Percentiles rank a stretch among this genome's conserved stretches.
These are phyloP conservation scores for Annulohypoxylon stygium DNA, from an alignment of 495 filamentous ascomycete genomes.

Conservation along the genomic window DNA sequence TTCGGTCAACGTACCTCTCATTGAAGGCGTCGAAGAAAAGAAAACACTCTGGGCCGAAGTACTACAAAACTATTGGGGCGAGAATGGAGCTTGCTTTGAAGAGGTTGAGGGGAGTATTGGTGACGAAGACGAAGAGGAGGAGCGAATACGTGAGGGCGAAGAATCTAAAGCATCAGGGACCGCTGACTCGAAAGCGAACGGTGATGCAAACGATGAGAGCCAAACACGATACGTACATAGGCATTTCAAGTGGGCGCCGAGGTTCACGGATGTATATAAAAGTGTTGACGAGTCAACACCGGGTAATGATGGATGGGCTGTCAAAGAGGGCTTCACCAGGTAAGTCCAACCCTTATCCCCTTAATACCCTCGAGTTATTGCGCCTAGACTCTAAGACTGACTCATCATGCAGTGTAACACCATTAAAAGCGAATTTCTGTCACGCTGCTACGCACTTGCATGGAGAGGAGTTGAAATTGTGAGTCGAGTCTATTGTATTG, in stretches of 20 bases:
- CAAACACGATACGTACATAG: conserved; percentile 71
- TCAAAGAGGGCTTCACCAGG: conserved; percentile 91
- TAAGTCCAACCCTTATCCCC: conserved; percentile 56
- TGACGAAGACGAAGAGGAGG: conserved; percentile 73
- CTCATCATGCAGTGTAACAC: conserved; percentile 75
- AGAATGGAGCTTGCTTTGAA: conserved; percentile 82
- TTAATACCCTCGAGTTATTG: conserved; percentile 11
- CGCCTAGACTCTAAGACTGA: conserved; percentile 21
- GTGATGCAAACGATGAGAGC: conserved; percentile 49
- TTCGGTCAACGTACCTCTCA: conserved; percentile 86
- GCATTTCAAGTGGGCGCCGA: conserved; percentile 94
- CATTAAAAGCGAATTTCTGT: conserved; percentile 92
- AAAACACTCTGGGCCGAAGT: conserved; percentile 84
- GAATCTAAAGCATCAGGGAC: conserved; percentile 42
- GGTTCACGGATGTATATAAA: conserved; percentile 85
- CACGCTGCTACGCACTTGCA: conserved; percentile 71
- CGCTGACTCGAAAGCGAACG: conserved; percentile 27
- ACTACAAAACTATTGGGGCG: conserved; percentile 87
- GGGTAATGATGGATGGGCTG: conserved; percentile 95
- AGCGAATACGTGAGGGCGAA: conserved; percentile 73
- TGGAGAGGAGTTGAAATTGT: conserved; percentile 87
- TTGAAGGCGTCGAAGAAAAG: conserved; percentile 72
- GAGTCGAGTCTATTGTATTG: conserved; percentile 68
- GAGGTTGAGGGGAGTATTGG: conserved; percentile 74
- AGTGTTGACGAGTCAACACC: conserved; percentile 83